Base-by-base conservation (phyloP, 345 rosid genomes). In the Crucihimalaya himalaica region DNA sequence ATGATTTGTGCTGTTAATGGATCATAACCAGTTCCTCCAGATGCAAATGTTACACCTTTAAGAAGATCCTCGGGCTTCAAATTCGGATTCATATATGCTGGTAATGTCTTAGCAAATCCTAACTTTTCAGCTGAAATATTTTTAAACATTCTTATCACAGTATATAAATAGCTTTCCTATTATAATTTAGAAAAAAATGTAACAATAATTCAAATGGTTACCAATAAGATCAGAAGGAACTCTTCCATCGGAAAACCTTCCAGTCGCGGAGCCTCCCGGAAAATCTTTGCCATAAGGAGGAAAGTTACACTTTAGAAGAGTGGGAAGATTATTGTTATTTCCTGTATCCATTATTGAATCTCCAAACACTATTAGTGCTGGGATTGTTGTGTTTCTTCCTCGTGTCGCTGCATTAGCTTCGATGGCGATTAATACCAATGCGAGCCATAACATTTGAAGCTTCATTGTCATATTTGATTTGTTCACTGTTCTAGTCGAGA, bases 11-110 rank as follows among this genome's bases (percentile, higher is more conserved):
- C 43, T 7, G 91, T 90, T 23, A 83, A 37, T 16, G 84, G 84
- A 80, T 88, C 89, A 3, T 73, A 90, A 10, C 96, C 93, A 0
- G 85, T 27, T 28, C 86, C 93, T 6, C 87, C 83, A 0, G 91
- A 86, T n/a, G 91, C 96, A 63, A 90, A 86, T 71, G 67, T 78
- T 21, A 87, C 85, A 0, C 96, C 93, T 1, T 56, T 56, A 56
- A 56, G 61, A 56, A 56, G 61, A 31, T 56, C 61, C 6, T 56
- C 4, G 0, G 61, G 40, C 35, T 56, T 56, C 19, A 90, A 31
- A n/a, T 74, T 39, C 3, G 75, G 81, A 37, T 80, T 88, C 34
- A 85, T 29, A 73, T 84, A 89, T 31, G 91, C 74, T 1, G 93
- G 93, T 31, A 56, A 85, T 5, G 64, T 34, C 5, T 74, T 82